Conservation (phyloP, 1,284 basidiomycete genomes). For the Ceratobasidium theobromae region DNA sequence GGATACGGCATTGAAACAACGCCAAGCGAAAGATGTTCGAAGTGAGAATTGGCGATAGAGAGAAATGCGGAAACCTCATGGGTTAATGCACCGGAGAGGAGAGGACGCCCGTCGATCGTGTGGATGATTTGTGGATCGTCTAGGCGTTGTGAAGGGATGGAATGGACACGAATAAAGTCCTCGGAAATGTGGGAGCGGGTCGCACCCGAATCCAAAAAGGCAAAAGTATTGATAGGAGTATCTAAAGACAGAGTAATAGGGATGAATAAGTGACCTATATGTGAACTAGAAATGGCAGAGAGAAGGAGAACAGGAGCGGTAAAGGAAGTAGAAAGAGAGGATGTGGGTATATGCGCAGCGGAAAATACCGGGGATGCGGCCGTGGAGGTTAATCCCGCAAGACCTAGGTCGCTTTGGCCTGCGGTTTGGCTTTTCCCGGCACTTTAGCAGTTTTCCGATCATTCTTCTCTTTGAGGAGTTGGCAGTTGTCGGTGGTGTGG, state of each 20-base stretch:
- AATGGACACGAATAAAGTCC: constrained; percentile 42
- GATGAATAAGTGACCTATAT: constrained; percentile 45
- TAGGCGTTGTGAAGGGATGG: constrained; percentile 40
- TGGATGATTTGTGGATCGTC: constrained; percentile 43
- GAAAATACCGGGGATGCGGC: not conserved
- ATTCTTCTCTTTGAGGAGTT: constrained; percentile 30
- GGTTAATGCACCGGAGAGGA: constrained; percentile 45
- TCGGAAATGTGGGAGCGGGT: constrained; percentile 45
- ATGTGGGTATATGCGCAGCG: not conserved
- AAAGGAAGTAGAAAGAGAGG: constrained; percentile 36
- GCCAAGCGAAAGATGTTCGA: not conserved
- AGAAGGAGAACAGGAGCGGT: too few relatives aligned
- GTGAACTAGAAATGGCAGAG: constrained; percentile 31
- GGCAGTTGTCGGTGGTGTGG: constrained; percentile 41
- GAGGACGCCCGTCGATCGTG: constrained; percentile 45
- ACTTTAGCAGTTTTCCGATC: constrained; percentile 29
- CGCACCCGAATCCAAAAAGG: constrained; percentile 46
- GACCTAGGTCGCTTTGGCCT: constrained; percentile 38
- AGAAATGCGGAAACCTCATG: constrained; percentile 39
- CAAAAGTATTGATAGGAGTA: constrained; percentile 41
- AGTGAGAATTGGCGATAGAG: constrained; percentile 38
- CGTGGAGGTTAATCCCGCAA: constrained; percentile 36
- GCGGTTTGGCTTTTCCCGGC: constrained; percentile 45
- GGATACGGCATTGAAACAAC: constrained; percentile 4
- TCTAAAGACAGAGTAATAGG: constrained; percentile 42